Evolutionary conservation across 345 rosid species (phyloP), one percentile per base, ranked within the genome.

Genomic region (Salix brachista): DNA sequence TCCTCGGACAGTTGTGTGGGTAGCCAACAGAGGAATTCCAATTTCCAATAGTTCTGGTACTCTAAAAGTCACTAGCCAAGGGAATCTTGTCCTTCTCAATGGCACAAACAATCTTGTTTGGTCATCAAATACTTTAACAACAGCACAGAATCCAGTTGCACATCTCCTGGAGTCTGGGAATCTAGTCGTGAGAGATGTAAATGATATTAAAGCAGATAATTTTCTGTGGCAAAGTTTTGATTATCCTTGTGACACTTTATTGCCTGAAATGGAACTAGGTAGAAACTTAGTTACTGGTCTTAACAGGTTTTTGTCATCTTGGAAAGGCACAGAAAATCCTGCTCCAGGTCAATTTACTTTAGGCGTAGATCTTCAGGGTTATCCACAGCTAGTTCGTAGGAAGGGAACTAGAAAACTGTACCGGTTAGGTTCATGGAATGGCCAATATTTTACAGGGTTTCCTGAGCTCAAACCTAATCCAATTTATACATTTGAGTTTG

Each of bases 141-240:
- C 48, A 18, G 48, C 71, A 19, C 10, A 39, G 48, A 36, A 21
- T 67, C 30, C 71, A 9, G 48, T 67, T 21, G 71, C 65, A 19
- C 65, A 32, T 5, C 41, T 71, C 10, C 5, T 54, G 26, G 46
- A 71, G 3, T 34, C 74, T 3, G 74, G 74, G 30, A 70, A 70
- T 52, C 23, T 70, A 17, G 62, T 70, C 6, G 14, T 70, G 6
- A 32, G 36, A 16, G 62, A 50, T 16, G 42, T 1, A 28, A 70
- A 50, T 48, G 41, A 10, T 70, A 4, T 0, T 1, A 50, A 26
- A 10, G 6, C 39, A 8, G 60, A 17, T 0, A 46, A 28, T 17
- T 50, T 46, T 32, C 32, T 70, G 41, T 70, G 74, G 74, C 74
- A 70, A 25, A 70, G 73, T 28, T 39, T 70, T 50, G 74, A 70